These are phyloP conservation scores for Fusarium denticulatum DNA, from an alignment of 2,329 filamentous ascomycete genomes.

Conservation along the genomic window DNA sequence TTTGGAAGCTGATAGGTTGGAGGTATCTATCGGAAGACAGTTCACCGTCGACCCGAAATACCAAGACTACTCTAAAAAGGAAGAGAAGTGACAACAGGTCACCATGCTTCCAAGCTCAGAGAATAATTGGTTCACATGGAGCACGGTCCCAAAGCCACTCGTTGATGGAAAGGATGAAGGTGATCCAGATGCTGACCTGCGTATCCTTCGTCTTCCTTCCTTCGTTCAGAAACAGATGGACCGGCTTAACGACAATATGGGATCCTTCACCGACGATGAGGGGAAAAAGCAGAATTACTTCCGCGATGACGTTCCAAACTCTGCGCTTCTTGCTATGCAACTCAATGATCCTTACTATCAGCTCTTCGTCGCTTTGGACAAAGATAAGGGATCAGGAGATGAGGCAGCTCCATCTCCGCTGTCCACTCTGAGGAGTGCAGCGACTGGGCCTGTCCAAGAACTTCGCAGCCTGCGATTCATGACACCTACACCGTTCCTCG, in stretches of 20 bases:
- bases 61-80: neutral
- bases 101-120: neutral
- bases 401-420: neutral
- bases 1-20: neutral
- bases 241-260: neutral
- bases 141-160: neutral
- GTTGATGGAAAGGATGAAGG: neutral
- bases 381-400: neutral
- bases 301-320: neutral
- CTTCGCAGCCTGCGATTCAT: neutral
- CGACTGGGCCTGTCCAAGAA: neutral
- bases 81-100: neutral
- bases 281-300: neutral
- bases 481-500: neutral
- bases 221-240: neutral
- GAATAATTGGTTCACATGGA: neutral
- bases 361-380: fast-evolving
- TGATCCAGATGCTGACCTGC: neutral
- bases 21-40: neutral
- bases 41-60: neutral
- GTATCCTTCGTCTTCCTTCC: neutral
- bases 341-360: neutral
- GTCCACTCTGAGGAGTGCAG: neutral
- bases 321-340: neutral
- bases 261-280: neutral